Conservation (phyloP, 805 yeast genomes). For the Saitoella complicata region DNA sequence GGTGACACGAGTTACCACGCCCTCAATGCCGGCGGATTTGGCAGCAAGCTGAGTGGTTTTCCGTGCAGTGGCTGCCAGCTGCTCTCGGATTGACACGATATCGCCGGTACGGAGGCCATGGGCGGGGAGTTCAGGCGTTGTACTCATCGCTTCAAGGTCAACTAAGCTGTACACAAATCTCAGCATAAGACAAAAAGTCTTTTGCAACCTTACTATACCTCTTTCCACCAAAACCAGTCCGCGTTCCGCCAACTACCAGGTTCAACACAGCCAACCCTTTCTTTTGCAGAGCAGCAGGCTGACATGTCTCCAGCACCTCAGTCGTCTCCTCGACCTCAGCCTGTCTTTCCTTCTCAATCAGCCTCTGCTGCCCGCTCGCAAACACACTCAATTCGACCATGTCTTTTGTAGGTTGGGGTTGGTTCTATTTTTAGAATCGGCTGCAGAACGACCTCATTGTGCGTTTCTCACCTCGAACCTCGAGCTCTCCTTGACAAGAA, state of each 20-base stretch:
- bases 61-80: conserved; percentile 3
- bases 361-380: no score
- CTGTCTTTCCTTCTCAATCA: conserved; percentile 29
- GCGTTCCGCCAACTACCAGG: conserved; percentile 37
- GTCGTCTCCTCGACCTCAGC: conserved; percentile 35
- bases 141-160: not conserved
- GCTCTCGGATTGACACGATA: conserved; percentile 8
- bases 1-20: conserved; percentile 46
- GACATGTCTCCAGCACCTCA: conserved; percentile 26
- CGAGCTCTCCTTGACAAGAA: no score
- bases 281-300: conserved; percentile 47
- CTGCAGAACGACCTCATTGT: no score
- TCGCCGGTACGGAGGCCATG: conserved; percentile 10
- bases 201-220: conserved; percentile 5
- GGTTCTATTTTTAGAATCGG: no score
- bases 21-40: conserved; percentile 29
- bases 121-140: not conserved
- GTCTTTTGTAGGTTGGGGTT: no score
- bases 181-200: not conserved
- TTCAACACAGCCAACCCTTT: conserved; percentile 62
- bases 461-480: no score
- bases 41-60: conserved; percentile 7
- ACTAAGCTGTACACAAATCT: not conserved
- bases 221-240: conserved; percentile 67
- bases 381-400: no score